Evolutionary conservation across 2,329 filamentous ascomycete species (phyloP).

Genomic region (Penicillium sp.): DNA sequence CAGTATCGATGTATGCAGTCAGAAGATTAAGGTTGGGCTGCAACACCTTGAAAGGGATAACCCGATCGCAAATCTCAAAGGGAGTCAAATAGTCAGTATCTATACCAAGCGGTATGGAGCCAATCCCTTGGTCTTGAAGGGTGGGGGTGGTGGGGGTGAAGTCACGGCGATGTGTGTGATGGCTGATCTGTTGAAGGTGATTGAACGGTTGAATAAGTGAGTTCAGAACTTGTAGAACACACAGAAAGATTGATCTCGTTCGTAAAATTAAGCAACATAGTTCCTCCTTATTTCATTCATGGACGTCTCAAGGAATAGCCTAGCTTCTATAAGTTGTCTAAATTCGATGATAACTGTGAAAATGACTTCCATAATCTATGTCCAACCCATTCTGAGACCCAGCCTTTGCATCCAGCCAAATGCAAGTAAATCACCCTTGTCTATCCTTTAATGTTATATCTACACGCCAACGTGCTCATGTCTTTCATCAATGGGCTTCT

Average conservation of each 20-base stretch:
- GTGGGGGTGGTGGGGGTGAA: slow-evolving; percentile 88
- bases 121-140: slow-evolving; percentile 91
- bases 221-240: neutral
- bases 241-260: neutral
- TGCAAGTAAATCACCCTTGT: neutral
- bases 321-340: neutral
- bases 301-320: neutral
- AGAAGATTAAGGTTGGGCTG: slow-evolving; percentile 85
- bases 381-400: neutral
- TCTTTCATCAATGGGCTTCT: slow-evolving; percentile 8
- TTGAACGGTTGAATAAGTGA: slow-evolving; percentile 54
- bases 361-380: neutral
- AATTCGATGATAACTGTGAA: no score
- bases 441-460: neutral
- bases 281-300: no score
- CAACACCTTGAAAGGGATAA: slow-evolving; percentile 85
- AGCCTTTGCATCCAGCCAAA: neutral
- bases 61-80: slow-evolving; percentile 90
- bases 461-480: slow-evolving; percentile 3
- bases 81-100: slow-evolving; percentile 98
- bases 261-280: no score
- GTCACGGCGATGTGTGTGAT: slow-evolving; percentile 98
- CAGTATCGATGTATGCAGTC: slow-evolving; percentile 77
- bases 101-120: slow-evolving; percentile 91
- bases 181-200: slow-evolving; percentile 83